Evolutionary conservation across 2,329 filamentous ascomycete genomes (phyloP).

Genomic region (Aspergillus ruber): DNA sequence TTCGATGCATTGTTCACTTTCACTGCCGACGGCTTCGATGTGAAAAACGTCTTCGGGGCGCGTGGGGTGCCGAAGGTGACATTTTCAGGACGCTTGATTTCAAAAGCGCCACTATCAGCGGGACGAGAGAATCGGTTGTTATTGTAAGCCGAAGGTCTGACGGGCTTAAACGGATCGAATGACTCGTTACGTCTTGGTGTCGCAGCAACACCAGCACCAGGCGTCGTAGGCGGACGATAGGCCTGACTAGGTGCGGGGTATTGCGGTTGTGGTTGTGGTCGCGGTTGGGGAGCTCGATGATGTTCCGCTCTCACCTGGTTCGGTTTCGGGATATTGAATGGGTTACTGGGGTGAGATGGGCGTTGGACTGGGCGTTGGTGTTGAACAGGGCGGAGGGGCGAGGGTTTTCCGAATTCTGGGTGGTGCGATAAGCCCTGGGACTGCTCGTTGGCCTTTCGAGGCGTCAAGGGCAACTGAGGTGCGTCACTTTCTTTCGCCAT

Average conservation of each 20-base stretch:
- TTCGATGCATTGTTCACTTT: constrained; percentile 37
- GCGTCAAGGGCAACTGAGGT: constrained; percentile 28
- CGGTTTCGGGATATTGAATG: constrained; percentile 48
- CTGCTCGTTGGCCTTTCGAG: constrained; percentile 31
- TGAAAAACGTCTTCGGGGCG: constrained; percentile 48
- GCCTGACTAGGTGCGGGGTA: constrained; percentile 9
- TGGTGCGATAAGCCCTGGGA: constrained; percentile 30
- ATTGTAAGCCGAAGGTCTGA: constrained; percentile 32
- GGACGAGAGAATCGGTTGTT: constrained; percentile 19
- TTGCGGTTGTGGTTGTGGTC: constrained; percentile 17
- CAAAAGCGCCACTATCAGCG: constrained; percentile 29
- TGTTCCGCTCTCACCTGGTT: constrained; percentile 47
- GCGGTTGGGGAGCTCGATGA: constrained; percentile 27
- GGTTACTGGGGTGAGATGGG: constrained; percentile 28
- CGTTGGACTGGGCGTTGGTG: constrained; percentile 29
- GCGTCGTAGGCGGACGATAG: constrained; percentile 13
- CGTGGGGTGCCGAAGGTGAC: constrained; percentile 43
- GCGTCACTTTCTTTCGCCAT: constrained; percentile 51
- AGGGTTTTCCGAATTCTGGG: constrained; percentile 55
- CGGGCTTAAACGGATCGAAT: constrained; percentile 36
- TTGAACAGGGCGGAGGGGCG: constrained; percentile 44
- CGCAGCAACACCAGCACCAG: constrained; percentile 12
- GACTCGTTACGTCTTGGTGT: constrained; percentile 23
- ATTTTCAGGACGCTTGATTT: constrained; percentile 46
- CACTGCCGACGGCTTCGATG: constrained; percentile 40